Base-by-base conservation (phyloP, 768 basidiomycete species). In the Rhodotorula paludigena region DNA sequence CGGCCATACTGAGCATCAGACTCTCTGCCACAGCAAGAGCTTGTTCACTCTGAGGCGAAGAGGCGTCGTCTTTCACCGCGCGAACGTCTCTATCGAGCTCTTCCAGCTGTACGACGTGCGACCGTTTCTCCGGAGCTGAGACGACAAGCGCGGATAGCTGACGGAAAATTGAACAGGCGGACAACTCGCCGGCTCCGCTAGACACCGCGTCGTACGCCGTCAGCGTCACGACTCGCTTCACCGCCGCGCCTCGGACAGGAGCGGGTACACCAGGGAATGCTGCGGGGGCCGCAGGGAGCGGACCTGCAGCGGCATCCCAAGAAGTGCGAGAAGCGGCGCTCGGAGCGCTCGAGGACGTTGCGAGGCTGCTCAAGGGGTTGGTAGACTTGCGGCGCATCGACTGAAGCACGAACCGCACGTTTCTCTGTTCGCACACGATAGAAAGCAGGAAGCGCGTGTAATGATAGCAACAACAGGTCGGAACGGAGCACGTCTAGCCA, bases 381-480 rank as follows among this genome's bases (percentile, higher is more conserved):
- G 61, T 63, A 2, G 66, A 68, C 32, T 52, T 68, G 41, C 32
- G 28, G 30, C 18, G 66, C 16, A 23, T 68, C 7, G 66, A 68
- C 20, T 68, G 39, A 48, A n/a, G n/a, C n/a, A n/a, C n/a, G n/a
- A n/a, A n/a, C n/a, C n/a, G n/a, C n/a, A n/a, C n/a, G n/a, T n/a
- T n/a, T n/a, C n/a, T n/a, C n/a, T n/a, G n/a, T n/a, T n/a, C n/a
- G n/a, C n/a, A n/a, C n/a, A n/a, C n/a, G n/a, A n/a, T n/a, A n/a
- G n/a, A n/a, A n/a, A n/a, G n/a, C n/a, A n/a, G n/a, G n/a, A n/a
- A n/a, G n/a, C n/a, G n/a, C n/a, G n/a, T n/a, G n/a, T 42, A 42
- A 20, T 11, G 41, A 42, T 47, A 12, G 23, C 45, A 47, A 47
- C 45, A n/a, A 47, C 45, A 47, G 23, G 45, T 47, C 25, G 12